Evolutionary conservation across 1,139 yeast genomes (phyloP).

Genomic region (Zygoascus sp.): DNA sequence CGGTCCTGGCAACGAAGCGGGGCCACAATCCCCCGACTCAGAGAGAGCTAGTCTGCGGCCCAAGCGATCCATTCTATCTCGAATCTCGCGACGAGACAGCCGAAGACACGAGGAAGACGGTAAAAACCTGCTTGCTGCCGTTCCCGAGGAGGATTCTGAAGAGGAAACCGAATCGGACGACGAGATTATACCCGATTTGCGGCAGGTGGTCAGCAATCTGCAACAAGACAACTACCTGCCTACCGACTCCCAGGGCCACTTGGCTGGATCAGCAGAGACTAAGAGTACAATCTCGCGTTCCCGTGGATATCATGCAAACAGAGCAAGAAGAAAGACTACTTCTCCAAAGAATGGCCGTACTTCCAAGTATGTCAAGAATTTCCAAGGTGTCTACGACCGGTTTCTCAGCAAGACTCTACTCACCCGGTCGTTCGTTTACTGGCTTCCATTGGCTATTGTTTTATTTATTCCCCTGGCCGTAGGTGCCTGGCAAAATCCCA

Average conservation of each 20-base stretch:
- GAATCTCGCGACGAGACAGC: neutral
- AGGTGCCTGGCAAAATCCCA: slow-evolving; percentile 37
- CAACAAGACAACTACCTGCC: slow-evolving; percentile 19
- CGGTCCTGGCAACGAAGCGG: neutral
- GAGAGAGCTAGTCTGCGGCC: neutral
- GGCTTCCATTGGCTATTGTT: slow-evolving; percentile 39
- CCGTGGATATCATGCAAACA: slow-evolving; percentile 17
- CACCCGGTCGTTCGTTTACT: slow-evolving; percentile 35
- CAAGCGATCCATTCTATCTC: neutral
- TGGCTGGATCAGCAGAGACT: neutral
- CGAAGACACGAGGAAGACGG: neutral
- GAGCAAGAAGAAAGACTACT: slow-evolving; percentile 15
- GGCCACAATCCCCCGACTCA: neutral
- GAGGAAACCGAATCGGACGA: slow-evolving; percentile 14
- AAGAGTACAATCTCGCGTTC: slow-evolving; percentile 8
- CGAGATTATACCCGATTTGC: slow-evolving; percentile 29
- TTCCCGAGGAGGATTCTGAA: slow-evolving; percentile 9
- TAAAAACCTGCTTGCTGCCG: neutral
- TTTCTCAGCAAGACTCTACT: slow-evolving; percentile 31
- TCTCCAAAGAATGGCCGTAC: neutral
- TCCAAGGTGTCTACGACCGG: slow-evolving; percentile 28
- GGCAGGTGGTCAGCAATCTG: slow-evolving; percentile 27
- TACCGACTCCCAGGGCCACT: slow-evolving; percentile 10
- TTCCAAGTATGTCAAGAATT: slow-evolving; percentile 18
- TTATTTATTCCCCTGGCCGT: slow-evolving; percentile 39